A percentile compares a stretch with the other conserved stretches of the same genome.
phyloP scores from a whole-genome alignment of 208 protist species.

The Wallacemonas collosoma region DNA sequence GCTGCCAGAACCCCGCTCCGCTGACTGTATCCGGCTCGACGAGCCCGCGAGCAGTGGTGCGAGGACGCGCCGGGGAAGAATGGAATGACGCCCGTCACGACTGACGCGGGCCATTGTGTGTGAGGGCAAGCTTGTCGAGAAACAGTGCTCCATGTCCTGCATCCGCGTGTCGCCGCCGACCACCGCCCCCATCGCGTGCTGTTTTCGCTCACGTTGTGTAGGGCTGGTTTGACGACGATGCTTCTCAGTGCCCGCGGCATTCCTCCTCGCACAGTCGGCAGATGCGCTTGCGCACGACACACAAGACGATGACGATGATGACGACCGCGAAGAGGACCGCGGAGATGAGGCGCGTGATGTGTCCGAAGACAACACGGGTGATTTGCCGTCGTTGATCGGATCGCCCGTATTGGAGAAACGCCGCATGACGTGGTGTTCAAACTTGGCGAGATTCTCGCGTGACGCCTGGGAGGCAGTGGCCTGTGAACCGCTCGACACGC shows the following conservation, averaged over 20 bases:
- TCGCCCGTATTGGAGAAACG: constrained; percentile 13
- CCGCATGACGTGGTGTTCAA: constrained; percentile 4
- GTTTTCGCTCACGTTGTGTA: not conserved
- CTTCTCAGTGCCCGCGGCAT: no score
- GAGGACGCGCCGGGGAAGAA: constrained; percentile 3
- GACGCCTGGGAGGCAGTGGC: not conserved
- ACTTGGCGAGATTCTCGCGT: not conserved
- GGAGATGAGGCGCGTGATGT: not conserved
- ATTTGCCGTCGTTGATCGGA: not conserved
- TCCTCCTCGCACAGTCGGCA: not conserved
- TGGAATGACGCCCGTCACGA: not conserved
- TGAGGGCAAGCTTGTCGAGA: constrained; percentile 10
- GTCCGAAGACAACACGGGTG: not conserved
- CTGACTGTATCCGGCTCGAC: constrained; percentile 4
- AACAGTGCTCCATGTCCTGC: not conserved
- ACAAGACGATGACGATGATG: not conserved
- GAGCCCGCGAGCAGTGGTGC: constrained; percentile 1
- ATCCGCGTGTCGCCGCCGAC: not conserved
- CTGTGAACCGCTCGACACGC: not conserved
- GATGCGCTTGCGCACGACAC: not conserved
- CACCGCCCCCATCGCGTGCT: not conserved
- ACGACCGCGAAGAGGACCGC: not conserved
- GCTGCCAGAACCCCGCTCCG: not conserved
- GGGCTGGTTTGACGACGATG: not conserved
- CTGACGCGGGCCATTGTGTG: not conserved